A percentile compares a stretch with the other conserved stretches of the same genome.
These are phyloP conservation scores for Endotrypanum monterogeii DNA, from an alignment of 208 protist genomes.

Conservation along the genomic window DNA sequence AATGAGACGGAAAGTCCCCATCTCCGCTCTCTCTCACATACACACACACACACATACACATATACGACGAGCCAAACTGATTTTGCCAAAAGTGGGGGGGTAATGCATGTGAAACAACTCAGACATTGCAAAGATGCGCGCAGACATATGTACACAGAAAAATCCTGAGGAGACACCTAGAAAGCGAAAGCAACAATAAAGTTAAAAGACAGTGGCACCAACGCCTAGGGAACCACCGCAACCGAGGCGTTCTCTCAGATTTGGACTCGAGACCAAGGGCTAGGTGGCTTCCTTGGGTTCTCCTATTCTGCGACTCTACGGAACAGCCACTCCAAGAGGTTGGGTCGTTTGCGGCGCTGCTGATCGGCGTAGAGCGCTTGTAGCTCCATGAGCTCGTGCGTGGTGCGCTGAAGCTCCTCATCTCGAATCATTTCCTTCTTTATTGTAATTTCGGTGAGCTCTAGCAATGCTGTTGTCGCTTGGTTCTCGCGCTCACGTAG, in stretches of 20 bases:
- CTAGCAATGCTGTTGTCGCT: slow-evolving; percentile 40
- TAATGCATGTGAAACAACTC: no score
- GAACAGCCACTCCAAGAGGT: slow-evolving; percentile 46
- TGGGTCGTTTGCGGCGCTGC: slow-evolving; percentile 35
- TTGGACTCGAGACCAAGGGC: no score
- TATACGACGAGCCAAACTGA: no score
- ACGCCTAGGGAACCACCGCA: neutral
- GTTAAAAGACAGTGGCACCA: neutral
- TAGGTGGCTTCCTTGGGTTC: neutral
- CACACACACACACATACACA: neutral
- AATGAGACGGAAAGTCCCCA: no score
- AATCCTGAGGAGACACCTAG: neutral
- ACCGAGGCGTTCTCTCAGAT: neutral
- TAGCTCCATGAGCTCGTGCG: slow-evolving; percentile 65
- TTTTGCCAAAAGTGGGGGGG: no score
- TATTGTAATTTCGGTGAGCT: slow-evolving; percentile 47
- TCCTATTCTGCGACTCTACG: slow-evolving; percentile 23
- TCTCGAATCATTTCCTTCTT: slow-evolving; percentile 66
- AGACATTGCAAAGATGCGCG: no score
- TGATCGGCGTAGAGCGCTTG: slow-evolving; percentile 50
- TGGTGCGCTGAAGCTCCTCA: slow-evolving; percentile 57
- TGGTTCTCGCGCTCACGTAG: slow-evolving; percentile 54
- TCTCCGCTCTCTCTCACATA: no score
- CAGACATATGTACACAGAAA: neutral
- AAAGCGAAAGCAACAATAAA: neutral